phyloP scores from a whole-genome alignment of 768 basidiomycete species.

The Rhizopogon sp. region DNA sequence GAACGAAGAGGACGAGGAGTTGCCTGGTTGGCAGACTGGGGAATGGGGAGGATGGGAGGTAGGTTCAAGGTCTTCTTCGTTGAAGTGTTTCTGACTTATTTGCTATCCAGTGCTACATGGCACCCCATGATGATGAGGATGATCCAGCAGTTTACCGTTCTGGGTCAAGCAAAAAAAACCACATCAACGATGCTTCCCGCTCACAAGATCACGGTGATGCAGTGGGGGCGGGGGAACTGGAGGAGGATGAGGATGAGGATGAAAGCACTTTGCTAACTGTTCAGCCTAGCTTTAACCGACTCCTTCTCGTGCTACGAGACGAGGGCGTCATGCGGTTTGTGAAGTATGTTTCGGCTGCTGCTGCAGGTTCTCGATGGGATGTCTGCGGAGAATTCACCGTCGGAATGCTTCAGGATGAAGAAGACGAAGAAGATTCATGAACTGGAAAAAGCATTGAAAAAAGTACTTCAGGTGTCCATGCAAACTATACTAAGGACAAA shows the following conservation, averaged over 20 bases:
- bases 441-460: constrained; percentile 1
- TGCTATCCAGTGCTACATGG: constrained; percentile 76
- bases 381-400: constrained; percentile 90
- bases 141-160: constrained; percentile 92
- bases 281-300: constrained; percentile 84
- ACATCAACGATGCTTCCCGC: constrained; percentile 10
- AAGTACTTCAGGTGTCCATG: background rate
- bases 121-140: constrained; percentile 90
- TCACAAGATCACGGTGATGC: constrained; percentile 1
- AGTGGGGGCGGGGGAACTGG: constrained; percentile 21
- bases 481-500: background rate
- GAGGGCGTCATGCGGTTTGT: constrained; percentile 93
- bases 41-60: constrained; percentile 97
- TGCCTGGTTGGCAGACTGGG: constrained; percentile 60
- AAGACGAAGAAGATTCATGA: constrained; percentile 37
- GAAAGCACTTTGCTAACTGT: constrained; percentile 80
- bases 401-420: constrained; percentile 62
- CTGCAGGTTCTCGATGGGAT: constrained; percentile 91
- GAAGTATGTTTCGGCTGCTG: constrained; percentile 89
- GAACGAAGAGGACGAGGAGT: constrained; percentile 25
- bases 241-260: constrained; percentile 58
- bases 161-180: constrained; percentile 35
- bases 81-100: background rate
- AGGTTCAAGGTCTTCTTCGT: constrained; percentile 12
- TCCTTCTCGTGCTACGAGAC: constrained; percentile 87